phyloP scores from a whole-genome alignment of 495 filamentous ascomycete genomes.

The Penicillium steckii region DNA sequence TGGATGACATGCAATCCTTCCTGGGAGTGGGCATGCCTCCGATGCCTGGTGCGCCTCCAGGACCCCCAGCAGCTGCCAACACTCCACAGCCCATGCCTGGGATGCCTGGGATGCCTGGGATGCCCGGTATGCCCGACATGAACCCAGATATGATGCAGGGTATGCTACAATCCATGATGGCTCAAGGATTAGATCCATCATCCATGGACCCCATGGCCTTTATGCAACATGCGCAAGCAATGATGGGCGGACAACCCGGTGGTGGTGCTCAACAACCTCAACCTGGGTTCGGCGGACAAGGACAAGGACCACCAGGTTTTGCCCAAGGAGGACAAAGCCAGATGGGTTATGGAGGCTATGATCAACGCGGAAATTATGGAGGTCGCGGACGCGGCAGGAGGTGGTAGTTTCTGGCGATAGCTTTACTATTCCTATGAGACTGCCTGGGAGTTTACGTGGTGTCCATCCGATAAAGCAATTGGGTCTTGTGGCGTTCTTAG shows the following conservation, averaged over 20 bases:
- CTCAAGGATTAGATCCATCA: constrained; percentile 74
- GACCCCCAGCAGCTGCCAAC: constrained; percentile 35
- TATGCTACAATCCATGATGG: constrained; percentile 81
- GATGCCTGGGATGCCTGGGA: constrained; percentile 66
- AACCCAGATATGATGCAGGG: constrained; percentile 73
- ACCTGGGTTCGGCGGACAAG: constrained; percentile 34
- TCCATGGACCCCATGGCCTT: constrained; percentile 69
- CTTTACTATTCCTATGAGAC: neutral
- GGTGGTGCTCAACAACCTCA: constrained; percentile 43
- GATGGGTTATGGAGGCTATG: constrained; percentile 52
- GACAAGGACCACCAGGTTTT: constrained; percentile 35
- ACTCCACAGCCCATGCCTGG: constrained; percentile 55
- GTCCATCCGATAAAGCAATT: constrained; percentile 2
- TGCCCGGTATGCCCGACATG: constrained; percentile 71
- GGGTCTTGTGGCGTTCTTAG: constrained; percentile 28
- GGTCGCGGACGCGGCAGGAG: constrained; percentile 48
- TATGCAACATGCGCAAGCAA: constrained; percentile 51
- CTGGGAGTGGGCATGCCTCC: constrained; percentile 71
- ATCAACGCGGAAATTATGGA: constrained; percentile 45
- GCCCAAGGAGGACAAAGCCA: constrained; percentile 47
- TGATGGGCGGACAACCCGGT: constrained; percentile 49
- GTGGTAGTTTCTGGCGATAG: constrained; percentile 33
- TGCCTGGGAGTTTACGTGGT: constrained; percentile 1
- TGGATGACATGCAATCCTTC: constrained; percentile 87
- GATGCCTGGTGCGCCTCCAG: constrained; percentile 57